phyloP scores from a whole-genome alignment of 2,329 filamentous ascomycete species.

The Scytalidium lignicola region DNA sequence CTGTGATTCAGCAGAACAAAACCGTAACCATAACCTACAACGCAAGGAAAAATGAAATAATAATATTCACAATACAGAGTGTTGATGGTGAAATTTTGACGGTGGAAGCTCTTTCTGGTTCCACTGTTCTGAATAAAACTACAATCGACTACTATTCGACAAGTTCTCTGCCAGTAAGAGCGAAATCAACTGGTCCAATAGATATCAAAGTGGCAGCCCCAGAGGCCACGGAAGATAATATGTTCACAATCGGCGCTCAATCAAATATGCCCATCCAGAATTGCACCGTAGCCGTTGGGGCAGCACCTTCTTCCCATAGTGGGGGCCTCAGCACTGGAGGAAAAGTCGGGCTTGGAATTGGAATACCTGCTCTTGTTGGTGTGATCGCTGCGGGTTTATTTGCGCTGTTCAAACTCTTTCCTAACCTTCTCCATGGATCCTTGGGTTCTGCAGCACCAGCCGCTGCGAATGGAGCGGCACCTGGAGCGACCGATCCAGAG shows the following conservation, averaged over 20 bases:
- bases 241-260: slow-evolving; percentile 16
- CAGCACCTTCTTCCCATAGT: background rate
- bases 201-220: slow-evolving; percentile 15
- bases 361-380: background rate
- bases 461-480: background rate
- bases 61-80: slow-evolving; percentile 16
- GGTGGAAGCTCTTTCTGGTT: slow-evolving; percentile 11
- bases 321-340: slow-evolving; percentile 15
- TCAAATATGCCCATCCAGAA: slow-evolving; percentile 20
- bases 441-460: no score
- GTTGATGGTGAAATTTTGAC: slow-evolving; percentile 11
- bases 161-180: slow-evolving; percentile 9
- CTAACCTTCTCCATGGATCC: background rate
- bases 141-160: background rate
- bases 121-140: slow-evolving; percentile 9
- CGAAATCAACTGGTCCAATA: slow-evolving; percentile 13
- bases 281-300: slow-evolving; percentile 17
- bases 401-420: background rate
- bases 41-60: slow-evolving; percentile 15
- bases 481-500: background rate
- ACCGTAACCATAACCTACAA: slow-evolving; percentile 15
- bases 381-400: background rate
- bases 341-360: slow-evolving; percentile 14
- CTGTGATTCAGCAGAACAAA: slow-evolving; percentile 14
- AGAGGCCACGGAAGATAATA: slow-evolving; percentile 9